These are phyloP conservation scores for Curvularia eragrostidis DNA, from an alignment of 2,329 filamentous ascomycete genomes.

Conservation along the genomic window DNA sequence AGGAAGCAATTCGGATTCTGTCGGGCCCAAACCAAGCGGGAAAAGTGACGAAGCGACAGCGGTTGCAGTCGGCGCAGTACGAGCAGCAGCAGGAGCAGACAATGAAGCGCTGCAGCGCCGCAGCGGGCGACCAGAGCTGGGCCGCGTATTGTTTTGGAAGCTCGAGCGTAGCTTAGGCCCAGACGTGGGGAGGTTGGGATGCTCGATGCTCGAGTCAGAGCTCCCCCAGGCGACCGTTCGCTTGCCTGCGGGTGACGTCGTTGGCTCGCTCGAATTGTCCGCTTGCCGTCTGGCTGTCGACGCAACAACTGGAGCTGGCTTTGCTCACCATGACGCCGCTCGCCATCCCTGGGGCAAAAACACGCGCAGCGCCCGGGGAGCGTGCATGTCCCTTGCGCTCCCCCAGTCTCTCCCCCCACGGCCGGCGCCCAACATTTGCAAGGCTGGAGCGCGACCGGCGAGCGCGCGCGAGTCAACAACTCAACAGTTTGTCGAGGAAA, in stretches of 20 bases:
- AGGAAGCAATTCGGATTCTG: conserved; percentile 21
- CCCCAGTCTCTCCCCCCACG: conserved; percentile 1
- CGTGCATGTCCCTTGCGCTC: not conserved
- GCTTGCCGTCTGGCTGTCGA: too few species aligned
- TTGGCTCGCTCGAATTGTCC: not conserved
- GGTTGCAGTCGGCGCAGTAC: not conserved
- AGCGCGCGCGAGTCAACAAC: conserved; percentile 32
- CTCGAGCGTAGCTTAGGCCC: conserved; percentile 27
- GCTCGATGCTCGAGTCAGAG: conserved; percentile 18
- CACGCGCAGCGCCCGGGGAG: not conserved
- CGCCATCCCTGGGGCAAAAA: not conserved
- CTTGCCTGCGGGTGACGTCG: conserved; percentile 25
- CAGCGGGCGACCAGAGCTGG: conserved; percentile 5
- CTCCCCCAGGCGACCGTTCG: conserved; percentile 17
- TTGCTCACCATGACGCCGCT: conserved; percentile 4
- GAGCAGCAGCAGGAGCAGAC: not conserved
- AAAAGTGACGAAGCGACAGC: conserved; percentile 4
- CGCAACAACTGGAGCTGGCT: not conserved
- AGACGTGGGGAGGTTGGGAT: conserved; percentile 29
- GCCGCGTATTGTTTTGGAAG: conserved; percentile 23
- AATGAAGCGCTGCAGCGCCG: conserved; percentile 8
- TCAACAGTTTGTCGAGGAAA: conserved; percentile 36
- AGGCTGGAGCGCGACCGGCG: conserved; percentile 23
- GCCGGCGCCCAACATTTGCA: conserved; percentile 9
- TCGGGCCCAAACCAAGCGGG: conserved; percentile 16